Percentiles rank a stretch among this genome's conserved stretches.
These are phyloP conservation scores for Entophlyctis luteolus DNA, from an alignment of 192 early-diverging fungal species.

Conservation along the genomic window DNA sequence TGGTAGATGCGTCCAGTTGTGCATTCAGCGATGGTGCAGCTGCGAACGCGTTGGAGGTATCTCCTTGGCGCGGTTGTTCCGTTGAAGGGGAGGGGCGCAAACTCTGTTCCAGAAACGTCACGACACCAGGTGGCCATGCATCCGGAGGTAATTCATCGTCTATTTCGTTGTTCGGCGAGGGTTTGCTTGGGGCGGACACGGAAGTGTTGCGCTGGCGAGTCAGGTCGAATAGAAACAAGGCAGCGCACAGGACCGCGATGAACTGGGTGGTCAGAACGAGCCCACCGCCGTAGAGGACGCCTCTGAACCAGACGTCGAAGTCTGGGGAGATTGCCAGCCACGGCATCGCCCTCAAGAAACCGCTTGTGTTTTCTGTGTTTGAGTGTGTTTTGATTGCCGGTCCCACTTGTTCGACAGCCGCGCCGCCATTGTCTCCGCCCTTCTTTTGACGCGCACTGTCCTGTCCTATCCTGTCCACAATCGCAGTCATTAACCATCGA, in stretches of 20 bases:
- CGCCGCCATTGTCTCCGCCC: too few species aligned
- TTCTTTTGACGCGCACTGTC: too few species aligned
- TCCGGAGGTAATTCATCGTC: background rate
- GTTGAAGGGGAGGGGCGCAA: background rate
- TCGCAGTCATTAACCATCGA: too few species aligned
- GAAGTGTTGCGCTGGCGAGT: background rate
- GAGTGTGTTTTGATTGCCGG: too few species aligned
- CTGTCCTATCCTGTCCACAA: too few species aligned
- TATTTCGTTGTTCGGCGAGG: background rate
- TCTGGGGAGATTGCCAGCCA: background rate
- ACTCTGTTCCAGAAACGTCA: background rate
- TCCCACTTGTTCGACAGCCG: too few species aligned
- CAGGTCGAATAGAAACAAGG: constrained; percentile 33
- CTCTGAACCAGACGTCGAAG: constrained; percentile 25
- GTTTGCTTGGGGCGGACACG: background rate
- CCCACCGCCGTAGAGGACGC: constrained; percentile 33
- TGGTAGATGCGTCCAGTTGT: background rate
- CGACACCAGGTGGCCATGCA: background rate
- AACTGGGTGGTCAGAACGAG: constrained; percentile 29
- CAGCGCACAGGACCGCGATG: constrained; percentile 10
- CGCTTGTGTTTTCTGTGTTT: too few species aligned
- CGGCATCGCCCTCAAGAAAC: too few species aligned
- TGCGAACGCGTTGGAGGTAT: background rate
- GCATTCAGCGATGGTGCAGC: background rate
- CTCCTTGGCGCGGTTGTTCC: background rate